Evolutionary conservation across 2,329 filamentous ascomycete species (phyloP).

Genomic region (Aureobasidium sp.): DNA sequence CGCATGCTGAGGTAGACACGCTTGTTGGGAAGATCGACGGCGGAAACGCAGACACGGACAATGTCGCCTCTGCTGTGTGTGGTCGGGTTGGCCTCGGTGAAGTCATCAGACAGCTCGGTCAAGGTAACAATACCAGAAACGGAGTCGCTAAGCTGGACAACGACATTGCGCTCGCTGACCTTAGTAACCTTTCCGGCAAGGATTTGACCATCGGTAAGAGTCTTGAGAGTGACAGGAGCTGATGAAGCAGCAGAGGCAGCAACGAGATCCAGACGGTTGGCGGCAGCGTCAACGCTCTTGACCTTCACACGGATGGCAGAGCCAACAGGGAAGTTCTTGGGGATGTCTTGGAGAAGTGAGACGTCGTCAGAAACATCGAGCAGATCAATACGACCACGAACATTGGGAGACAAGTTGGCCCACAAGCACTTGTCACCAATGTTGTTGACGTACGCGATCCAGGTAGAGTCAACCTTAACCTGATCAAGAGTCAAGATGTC

Average conservation of each 20-base stretch:
- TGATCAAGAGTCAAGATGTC: slow-evolving; percentile 63
- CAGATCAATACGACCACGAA: slow-evolving; percentile 73
- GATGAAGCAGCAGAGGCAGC: slow-evolving; percentile 50
- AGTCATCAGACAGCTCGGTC: slow-evolving; percentile 81
- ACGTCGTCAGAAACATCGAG: slow-evolving; percentile 85
- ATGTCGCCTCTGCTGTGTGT: slow-evolving; percentile 77
- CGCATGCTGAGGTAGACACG: slow-evolving; percentile 71
- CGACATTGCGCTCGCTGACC: slow-evolving; percentile 70
- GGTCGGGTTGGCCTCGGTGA: slow-evolving; percentile 65
- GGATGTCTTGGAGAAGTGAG: slow-evolving; percentile 65
- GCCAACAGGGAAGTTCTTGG: slow-evolving; percentile 79
- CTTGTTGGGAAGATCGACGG: slow-evolving; percentile 77
- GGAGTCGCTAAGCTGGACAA: slow-evolving; percentile 75
- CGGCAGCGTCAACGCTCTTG: slow-evolving; percentile 60
- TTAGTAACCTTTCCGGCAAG: slow-evolving; percentile 79
- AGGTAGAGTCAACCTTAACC: slow-evolving; percentile 60
- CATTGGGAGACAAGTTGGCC: slow-evolving; percentile 82
- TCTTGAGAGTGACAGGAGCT: slow-evolving; percentile 56
- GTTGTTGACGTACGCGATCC: slow-evolving; percentile 88
- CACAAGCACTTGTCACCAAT: slow-evolving; percentile 70
- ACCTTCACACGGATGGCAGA: slow-evolving; percentile 77
- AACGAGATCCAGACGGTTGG: slow-evolving; percentile 75
- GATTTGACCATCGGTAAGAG: slow-evolving; percentile 69
- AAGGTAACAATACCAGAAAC: slow-evolving; percentile 74
- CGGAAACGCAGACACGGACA: slow-evolving; percentile 75